Evolutionary conservation across 495 filamentous ascomycete species (phyloP), one percentile per base, ranked within the genome.

Genomic region (Penicillium verhagenii): DNA sequence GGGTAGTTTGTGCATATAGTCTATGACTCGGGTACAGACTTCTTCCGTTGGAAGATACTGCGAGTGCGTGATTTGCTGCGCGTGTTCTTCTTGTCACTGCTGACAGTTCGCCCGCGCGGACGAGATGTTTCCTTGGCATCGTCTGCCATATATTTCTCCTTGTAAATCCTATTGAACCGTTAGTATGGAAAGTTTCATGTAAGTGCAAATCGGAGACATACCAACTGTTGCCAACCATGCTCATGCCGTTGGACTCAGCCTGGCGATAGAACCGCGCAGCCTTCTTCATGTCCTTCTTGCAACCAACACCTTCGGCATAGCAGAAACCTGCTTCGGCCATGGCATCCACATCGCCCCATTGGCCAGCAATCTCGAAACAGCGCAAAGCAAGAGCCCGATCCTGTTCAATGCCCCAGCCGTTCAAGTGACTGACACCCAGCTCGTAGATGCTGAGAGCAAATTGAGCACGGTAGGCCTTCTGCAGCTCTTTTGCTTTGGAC

Each of bases 171-270:
- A 58, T 10, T 16, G 31, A 14, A 7, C 4, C 1, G 55, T 72
- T 57, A 64, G 47, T 44, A n/a, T 20, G 21, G 10, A 33, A 53
- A 16, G 24, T 28, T 31, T 13, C 0, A 3, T n/a, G n/a, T 7
- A 42, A 37, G 20, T 47, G 6, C 8, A 35, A n/a, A 16, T n/a
- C 4, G 5, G 20, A n/a, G 7, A 79, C 89, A 49, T 79, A 96
- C 94, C 94, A 98, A 76, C 89, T 94, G 69, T 97, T 97, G 35
- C 94, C 94, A 42, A 96, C 88, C 91, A 98, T 97, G 66, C 84
- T 95, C 79, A 96, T 90, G 13, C 94, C 94, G 75, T 92, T 93
- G 23, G 83, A 83, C 68, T 96, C 94, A 0, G 94, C 94, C 77
- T 86, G 78, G 2, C 94, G 85, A 64, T 98, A 98, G 60, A 90